Conservation (phyloP, 768 basidiomycete genomes). For the Strobilomyces dryophilus region DNA sequence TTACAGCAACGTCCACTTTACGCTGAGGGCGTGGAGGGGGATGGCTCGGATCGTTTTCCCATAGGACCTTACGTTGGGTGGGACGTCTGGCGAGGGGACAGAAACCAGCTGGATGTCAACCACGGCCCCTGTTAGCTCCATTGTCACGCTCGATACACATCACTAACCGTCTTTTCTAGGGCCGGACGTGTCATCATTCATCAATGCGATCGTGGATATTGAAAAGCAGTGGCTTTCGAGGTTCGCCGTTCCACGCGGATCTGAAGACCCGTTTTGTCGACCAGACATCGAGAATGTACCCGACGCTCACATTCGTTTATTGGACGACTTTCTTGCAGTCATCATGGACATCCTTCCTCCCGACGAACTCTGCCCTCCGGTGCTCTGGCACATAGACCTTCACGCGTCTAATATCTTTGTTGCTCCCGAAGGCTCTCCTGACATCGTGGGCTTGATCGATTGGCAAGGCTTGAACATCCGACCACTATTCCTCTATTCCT, state of each 20-base stretch:
- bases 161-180: background rate
- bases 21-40: constrained; percentile 29
- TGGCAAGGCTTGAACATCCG: constrained; percentile 14
- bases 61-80: constrained; percentile 5
- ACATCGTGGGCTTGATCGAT: constrained; percentile 12
- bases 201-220: constrained; percentile 1
- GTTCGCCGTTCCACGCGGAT: background rate
- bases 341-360: background rate
- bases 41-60: constrained; percentile 18
- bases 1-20: constrained; percentile 10
- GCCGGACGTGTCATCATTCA: background rate
- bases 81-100: constrained; percentile 28
- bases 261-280: background rate
- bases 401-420: constrained; percentile 14
- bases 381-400: constrained; percentile 15
- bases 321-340: constrained; percentile 10
- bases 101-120: constrained; percentile 22
- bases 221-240: constrained; percentile 1
- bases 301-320: constrained; percentile 6
- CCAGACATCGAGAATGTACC: background rate
- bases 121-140: constrained; percentile 32
- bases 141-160: background rate
- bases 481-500: constrained; percentile 15
- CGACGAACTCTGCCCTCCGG: constrained; percentile 3
- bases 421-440: background rate